phyloP scores from a whole-genome alignment of 176 grass and related monocot genomes.

The Ampelocalamus luodianensis region DNA sequence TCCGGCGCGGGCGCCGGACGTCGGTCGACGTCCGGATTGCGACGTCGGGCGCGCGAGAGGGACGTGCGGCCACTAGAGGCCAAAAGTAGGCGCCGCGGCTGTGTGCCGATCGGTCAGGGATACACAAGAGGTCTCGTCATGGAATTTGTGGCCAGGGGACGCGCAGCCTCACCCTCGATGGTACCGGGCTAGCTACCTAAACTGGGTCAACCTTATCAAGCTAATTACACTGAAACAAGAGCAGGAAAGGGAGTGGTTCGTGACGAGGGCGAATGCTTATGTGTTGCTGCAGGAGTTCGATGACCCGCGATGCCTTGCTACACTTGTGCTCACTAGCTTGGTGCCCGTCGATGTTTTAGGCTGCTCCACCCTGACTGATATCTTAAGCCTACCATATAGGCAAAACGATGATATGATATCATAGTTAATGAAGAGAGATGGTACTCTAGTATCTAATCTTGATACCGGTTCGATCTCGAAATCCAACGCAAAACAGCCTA shows the following conservation, averaged over 20 bases:
- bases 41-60: neutral
- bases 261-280: neutral
- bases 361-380: no score
- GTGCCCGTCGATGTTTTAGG: no score
- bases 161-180: no score
- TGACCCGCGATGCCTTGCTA: no score
- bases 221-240: neutral
- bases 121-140: neutral
- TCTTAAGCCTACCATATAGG: no score
- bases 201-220: conserved; percentile 27
- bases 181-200: neutral
- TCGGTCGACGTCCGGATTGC: neutral
- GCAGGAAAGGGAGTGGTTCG: neutral
- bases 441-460: no score
- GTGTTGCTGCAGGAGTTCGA: no score
- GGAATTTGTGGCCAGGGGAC: neutral
- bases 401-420: no score
- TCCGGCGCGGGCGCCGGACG: neutral
- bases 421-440: no score
- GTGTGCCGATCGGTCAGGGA: neutral
- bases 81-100: neutral
- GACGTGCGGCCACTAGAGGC: neutral
- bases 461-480: no score
- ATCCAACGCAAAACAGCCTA: no score
- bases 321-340: no score